Evolutionary conservation across 108 stramenopile species (phyloP).

Genomic region (Skeletonema costatum): DNA sequence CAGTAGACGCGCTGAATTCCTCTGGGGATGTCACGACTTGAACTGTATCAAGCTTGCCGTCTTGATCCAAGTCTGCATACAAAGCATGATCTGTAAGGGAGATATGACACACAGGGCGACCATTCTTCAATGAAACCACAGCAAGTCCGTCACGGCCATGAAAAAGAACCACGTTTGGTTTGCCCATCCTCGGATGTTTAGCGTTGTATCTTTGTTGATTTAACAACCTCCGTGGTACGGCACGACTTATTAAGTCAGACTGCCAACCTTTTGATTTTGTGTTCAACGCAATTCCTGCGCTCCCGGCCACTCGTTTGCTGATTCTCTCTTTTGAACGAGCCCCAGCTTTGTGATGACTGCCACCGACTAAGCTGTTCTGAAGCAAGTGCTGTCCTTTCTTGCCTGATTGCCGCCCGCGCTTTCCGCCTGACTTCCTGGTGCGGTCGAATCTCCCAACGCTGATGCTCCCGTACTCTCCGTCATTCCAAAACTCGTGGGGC

Average conservation of each 20-base stretch:
- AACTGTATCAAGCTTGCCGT: conserved; percentile 77
- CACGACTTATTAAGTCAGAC: conserved; percentile 41
- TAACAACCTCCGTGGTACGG: conserved; percentile 36
- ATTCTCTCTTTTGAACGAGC: conserved; percentile 1
- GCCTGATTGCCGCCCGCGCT: conserved; percentile 1
- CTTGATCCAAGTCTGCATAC: conserved; percentile 81
- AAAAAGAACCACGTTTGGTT: conserved; percentile 75
- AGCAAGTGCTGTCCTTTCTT: conserved; percentile 9
- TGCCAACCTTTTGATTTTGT: conserved; percentile 22
- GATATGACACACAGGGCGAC: conserved; percentile 74
- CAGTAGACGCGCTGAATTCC: conserved; percentile 17
- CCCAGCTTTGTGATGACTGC: conserved; percentile 8
- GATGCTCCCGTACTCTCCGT: conserved; percentile 35
- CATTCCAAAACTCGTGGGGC: conserved; percentile 52
- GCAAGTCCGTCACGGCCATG: conserved; percentile 70
- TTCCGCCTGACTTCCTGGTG: conserved; percentile 28
- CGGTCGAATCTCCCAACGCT: conserved; percentile 51
- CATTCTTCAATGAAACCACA: conserved; percentile 84
- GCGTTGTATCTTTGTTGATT: conserved; percentile 34
- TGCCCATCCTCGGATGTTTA: conserved; percentile 56
- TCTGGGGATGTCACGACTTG: conserved; percentile 56
- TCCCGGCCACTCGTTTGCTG: background rate
- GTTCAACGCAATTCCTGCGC: conserved; percentile 3
- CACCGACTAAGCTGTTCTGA: conserved; percentile 3
- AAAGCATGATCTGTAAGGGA: conserved; percentile 69